phyloP scores from a whole-genome alignment of 2,329 filamentous ascomycete species.

The Monilinia polystroma region DNA sequence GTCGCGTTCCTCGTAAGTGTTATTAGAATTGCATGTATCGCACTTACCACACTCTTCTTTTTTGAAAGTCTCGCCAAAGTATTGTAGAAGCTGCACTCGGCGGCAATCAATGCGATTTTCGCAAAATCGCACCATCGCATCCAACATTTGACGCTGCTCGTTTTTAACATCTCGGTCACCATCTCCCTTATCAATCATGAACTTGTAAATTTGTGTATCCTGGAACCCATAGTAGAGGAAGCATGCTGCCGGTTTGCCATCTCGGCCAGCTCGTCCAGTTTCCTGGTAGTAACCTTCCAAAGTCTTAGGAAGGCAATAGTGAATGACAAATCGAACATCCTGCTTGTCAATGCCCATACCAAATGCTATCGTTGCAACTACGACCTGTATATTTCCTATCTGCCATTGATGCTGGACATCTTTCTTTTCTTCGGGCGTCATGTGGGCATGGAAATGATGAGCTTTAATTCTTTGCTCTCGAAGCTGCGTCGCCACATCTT shows the following conservation, averaged over 20 bases:
- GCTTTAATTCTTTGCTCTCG: constrained; percentile 65
- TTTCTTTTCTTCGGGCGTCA: constrained; percentile 66
- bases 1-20: constrained; percentile 69
- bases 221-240: constrained; percentile 84
- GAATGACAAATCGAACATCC: constrained; percentile 94
- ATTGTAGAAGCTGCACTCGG: constrained; percentile 82
- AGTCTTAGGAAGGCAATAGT: constrained; percentile 89
- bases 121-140: constrained; percentile 81
- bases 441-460: constrained; percentile 80
- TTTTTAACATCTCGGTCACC: constrained; percentile 77
- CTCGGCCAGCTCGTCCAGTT: constrained; percentile 89
- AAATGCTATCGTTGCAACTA: constrained; percentile 97
- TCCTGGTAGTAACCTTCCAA: constrained; percentile 98
- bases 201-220: constrained; percentile 71
- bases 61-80: constrained; percentile 86
- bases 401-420: constrained; percentile 82
- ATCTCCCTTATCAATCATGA: constrained; percentile 81
- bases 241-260: constrained; percentile 83
- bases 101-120: constrained; percentile 88
- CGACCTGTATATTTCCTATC: constrained; percentile 73
- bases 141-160: constrained; percentile 80
- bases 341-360: constrained; percentile 99
- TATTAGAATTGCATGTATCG: constrained; percentile 82
- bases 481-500: constrained; percentile 73
- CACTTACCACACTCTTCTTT: constrained; percentile 72